Base-by-base conservation (phyloP, 208 protist genomes). In the Vickermania ingenoplastis region DNA sequence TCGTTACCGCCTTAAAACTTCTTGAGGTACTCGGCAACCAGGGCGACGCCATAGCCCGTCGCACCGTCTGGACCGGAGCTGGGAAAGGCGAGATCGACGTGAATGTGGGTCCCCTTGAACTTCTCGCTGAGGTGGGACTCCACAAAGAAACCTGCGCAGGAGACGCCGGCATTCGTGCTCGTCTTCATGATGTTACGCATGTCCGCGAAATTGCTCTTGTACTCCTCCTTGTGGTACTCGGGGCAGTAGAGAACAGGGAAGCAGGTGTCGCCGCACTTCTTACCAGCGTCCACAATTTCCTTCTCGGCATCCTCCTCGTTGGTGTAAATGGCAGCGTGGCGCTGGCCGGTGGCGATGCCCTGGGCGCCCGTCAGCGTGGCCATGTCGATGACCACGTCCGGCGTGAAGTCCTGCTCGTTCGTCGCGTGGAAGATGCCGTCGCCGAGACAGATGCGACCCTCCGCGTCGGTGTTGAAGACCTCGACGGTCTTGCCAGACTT, bases 331-430 rank as follows among this genome's bases (percentile, higher is more conserved):
- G 76, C 86, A n/a, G 83, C 86, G 61, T 91, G 82, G 52, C 73
- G 69, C 60, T 68, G 65, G 29, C 89, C 89, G 2, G 86, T 93
- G 14, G 89, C 79, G 49, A 92, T 74, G 28, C 80, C 79, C 68
- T 95, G 89, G n/a, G 89, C 86, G 51, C 91, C 91, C 17, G 91
- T 97, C 48, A 97, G 74, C 17, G 91, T 97, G 13, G 91, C 91
- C 76, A 95, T 91, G 66, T 94, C 78, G 49, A 97, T 71, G 41
- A 97, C 7, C 55, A 81, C 58, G 59, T 85, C 71, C 7, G 91
- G 87, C 24, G 74, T 69, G n/a, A 92, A 84, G 53, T 77, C 54
- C 36, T 86, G 71, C 26, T 78, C 77, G 55, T 72, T 69, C 53
- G 75, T 81, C 25, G 87, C 89, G 70, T 94, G 87, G 69, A 68